These are phyloP conservation scores for Xenosphaeropsis pyriputrescens DNA, from an alignment of 2,329 filamentous ascomycete genomes.

Conservation along the genomic window DNA sequence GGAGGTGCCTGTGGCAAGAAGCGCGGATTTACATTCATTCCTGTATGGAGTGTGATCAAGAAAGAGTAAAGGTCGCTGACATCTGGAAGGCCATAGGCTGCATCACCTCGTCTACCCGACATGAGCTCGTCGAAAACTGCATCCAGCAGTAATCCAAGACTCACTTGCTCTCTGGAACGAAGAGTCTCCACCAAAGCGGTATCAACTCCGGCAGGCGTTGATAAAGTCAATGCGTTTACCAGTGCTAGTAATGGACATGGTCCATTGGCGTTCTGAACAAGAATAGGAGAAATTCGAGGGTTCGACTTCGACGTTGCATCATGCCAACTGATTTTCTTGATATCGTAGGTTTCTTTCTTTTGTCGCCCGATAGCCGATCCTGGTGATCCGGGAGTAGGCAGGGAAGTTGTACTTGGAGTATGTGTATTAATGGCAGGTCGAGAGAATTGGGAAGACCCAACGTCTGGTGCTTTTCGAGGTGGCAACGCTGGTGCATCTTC, in stretches of 20 bases:
- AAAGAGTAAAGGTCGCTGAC: slow-evolving; percentile 81
- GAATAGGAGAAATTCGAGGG: slow-evolving; percentile 65
- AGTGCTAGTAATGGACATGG: slow-evolving; percentile 87
- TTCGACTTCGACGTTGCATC: slow-evolving; percentile 46
- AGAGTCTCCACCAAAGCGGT: slow-evolving; percentile 69
- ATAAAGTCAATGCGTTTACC: slow-evolving; percentile 81
- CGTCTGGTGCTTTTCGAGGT: slow-evolving; percentile 10
- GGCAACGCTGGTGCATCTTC: slow-evolving; percentile 13
- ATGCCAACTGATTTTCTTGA: slow-evolving; percentile 81
- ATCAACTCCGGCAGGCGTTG: slow-evolving; percentile 50
- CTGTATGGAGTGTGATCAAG: slow-evolving; percentile 76
- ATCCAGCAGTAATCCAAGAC: slow-evolving; percentile 70
- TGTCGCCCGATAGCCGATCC: slow-evolving; percentile 6
- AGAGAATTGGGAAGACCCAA: slow-evolving; percentile 11
- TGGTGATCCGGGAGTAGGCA: slow-evolving; percentile 3
- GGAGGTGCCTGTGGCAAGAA: slow-evolving; percentile 48
- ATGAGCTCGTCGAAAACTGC: slow-evolving; percentile 90
- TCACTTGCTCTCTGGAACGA: slow-evolving; percentile 72
- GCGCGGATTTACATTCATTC: slow-evolving; percentile 95
- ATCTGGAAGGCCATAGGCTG: slow-evolving; percentile 56
- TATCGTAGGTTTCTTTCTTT: slow-evolving; percentile 65
- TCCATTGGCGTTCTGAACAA: slow-evolving; percentile 88
- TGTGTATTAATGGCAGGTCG: slow-evolving; percentile 7
- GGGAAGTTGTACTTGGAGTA: slow-evolving; percentile 5
- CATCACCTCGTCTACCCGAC: slow-evolving; percentile 52